A percentile compares a stretch with the other conserved stretches of the same genome.
phyloP scores from a whole-genome alignment of 345 rosid species.

The Microthlaspi erraticum region DNA sequence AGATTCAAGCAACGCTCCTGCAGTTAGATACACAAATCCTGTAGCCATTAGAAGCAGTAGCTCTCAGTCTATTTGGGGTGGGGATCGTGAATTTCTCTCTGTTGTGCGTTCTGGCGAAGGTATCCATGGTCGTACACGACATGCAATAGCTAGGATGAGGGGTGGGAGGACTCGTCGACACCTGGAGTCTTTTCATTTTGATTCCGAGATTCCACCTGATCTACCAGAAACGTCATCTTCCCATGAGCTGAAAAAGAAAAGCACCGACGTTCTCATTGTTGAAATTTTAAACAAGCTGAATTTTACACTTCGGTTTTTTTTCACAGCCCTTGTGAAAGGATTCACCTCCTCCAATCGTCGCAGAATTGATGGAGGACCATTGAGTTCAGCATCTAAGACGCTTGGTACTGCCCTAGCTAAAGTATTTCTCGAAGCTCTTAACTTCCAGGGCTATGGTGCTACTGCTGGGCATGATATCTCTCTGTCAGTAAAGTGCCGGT shows the following conservation, averaged over 20 bases:
- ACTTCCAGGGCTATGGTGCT: no score
- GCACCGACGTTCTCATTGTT: constrained; percentile 67
- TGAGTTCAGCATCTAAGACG: constrained; percentile 80
- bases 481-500: no score
- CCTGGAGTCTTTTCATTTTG: constrained; percentile 72
- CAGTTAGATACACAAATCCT: no score
- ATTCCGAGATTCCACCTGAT: constrained; percentile 63
- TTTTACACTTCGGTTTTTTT: constrained; percentile 71
- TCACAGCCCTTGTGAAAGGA: constrained; percentile 89
- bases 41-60: constrained; percentile 69
- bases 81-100: constrained; percentile 81
- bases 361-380: constrained; percentile 75
- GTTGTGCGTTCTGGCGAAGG: constrained; percentile 80
- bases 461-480: no score
- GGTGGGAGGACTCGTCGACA: constrained; percentile 91
- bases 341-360: constrained; percentile 90
- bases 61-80: constrained; percentile 79
- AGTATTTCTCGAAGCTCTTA: constrained; percentile 80
- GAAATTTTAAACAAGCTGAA: constrained; percentile 82
- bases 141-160: constrained; percentile 81
- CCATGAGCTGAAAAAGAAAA: constrained; percentile 74
- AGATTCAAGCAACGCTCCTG: constrained; percentile 63
- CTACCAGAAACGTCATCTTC: constrained; percentile 63
- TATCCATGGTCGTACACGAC: constrained; percentile 79
- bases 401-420: constrained; percentile 87